Evolutionary conservation across 139 green algal species (phyloP), one percentile per base, ranked within the genome.

Genomic region (Haematococcus sp.): DNA sequence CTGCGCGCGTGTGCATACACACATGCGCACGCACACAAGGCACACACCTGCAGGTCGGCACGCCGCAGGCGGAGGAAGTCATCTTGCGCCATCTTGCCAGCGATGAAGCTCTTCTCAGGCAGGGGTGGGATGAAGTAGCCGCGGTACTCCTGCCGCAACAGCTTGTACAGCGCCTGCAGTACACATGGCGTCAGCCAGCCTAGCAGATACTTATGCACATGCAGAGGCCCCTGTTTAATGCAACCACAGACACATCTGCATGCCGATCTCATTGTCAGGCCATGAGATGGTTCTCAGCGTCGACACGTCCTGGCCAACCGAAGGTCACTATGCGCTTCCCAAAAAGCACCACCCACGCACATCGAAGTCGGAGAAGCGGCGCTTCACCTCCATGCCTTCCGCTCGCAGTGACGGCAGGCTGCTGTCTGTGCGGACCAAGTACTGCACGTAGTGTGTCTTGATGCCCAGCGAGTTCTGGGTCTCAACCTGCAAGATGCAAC

Each of bases 81-180:
- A 54, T 86, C 76, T 25, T 83, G 71, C 87, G 81, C 63, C 81
- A 86, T 59, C 55, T 81, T 82, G n/a, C 67, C 77, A 44, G 97
- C 90, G 28, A 97, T 78, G 30, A 88, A 85, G 75, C 86, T 91
- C 83, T 97, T 98, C 67, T 96, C 89, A 17, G 94, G 94, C 58
- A 96, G 77, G 1, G 91, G 92, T 30, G 94, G 94, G 7, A 98
- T 84, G 75, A 98, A 95, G 81, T 90, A 97, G 34, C 94, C 94
- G 2, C 88, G 78, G 70, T 95, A 89, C 32, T 85, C 87, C 22
- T 77, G 68, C 30, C 82, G 74, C 27, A 98, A 79, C 65, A 94
- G 55, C 61, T 92, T 86, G 34, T 90, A 84, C 43, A 96, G 77
- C 16, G 83, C 81, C 81, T 91, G 71, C n/a, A 68, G 7, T 16